phyloP scores from a whole-genome alignment of 2,329 filamentous ascomycete species.

The Dactylellina leptospora region DNA sequence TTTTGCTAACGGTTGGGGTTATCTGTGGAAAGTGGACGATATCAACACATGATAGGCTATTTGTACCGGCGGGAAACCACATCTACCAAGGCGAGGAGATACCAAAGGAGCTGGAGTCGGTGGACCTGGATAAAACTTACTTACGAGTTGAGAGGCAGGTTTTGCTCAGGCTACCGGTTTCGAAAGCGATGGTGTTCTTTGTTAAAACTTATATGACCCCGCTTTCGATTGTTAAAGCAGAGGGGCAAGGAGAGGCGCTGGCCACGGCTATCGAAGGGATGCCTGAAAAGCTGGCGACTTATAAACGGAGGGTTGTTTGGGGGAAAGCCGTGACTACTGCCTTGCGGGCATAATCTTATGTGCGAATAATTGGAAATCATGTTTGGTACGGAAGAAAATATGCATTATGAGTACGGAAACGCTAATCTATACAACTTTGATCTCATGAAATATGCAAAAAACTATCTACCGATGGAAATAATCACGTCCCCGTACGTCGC shows the following conservation, averaged over 20 bases:
- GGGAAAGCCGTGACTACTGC: slow-evolving; percentile 58
- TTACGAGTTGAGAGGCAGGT: slow-evolving; percentile 67
- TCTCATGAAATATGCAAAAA: neutral
- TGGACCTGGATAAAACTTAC: slow-evolving; percentile 56
- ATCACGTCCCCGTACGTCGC: slow-evolving; percentile 31
- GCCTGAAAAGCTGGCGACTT: slow-evolving; percentile 66
- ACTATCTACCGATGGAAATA: slow-evolving; percentile 8
- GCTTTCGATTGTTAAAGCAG: slow-evolving; percentile 64
- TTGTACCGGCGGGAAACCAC: slow-evolving; percentile 58
- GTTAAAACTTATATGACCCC: slow-evolving; percentile 69
- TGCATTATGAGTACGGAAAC: neutral
- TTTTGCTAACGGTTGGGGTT: too few species aligned
- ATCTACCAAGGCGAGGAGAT: slow-evolving; percentile 60
- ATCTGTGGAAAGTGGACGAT: slow-evolving; percentile 66
- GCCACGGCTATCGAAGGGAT: slow-evolving; percentile 68
- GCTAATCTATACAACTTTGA: neutral
- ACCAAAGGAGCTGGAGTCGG: slow-evolving; percentile 39
- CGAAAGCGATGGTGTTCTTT: slow-evolving; percentile 65
- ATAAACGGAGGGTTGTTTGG: slow-evolving; percentile 66
- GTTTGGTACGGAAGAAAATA: too few species aligned
- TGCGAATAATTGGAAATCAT: neutral
- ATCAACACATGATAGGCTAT: slow-evolving; percentile 63
- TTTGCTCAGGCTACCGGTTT: slow-evolving; percentile 64
- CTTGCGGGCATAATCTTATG: neutral
- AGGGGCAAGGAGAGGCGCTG: slow-evolving; percentile 63